Evolutionary conservation across 768 basidiomycete species (phyloP).

Genomic region (Naganishia kalamii): DNA sequence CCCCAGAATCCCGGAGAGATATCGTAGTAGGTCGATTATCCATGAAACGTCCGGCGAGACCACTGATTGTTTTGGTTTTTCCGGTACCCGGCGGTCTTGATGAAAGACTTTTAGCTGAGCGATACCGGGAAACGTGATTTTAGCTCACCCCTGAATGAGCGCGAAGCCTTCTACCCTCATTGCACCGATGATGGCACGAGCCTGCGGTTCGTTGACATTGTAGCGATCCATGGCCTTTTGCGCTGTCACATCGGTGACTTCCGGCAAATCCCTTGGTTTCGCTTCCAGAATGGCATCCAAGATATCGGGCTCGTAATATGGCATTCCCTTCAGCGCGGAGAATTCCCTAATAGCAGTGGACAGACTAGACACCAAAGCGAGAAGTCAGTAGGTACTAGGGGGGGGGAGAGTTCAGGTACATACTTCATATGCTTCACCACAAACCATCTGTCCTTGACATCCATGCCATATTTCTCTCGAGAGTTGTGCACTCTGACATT

Average conservation of each 20-base stretch:
- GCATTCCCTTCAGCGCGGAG: conserved; percentile 71
- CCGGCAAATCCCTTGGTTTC: conserved; percentile 51
- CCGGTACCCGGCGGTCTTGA: conserved; percentile 81
- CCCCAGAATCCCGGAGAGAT: conserved; percentile 50
- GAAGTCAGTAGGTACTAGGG: conserved; percentile 11
- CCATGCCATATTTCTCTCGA: conserved; percentile 53
- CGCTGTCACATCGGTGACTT: conserved; percentile 55
- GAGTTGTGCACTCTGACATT: conserved; percentile 52
- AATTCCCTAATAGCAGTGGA: conserved; percentile 83
- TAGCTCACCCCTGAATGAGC: conserved; percentile 69
- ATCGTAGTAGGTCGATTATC: conserved; percentile 55
- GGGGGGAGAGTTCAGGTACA: conserved; percentile 30
- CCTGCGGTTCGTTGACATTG: conserved; percentile 87
- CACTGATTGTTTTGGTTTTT: conserved; percentile 96
- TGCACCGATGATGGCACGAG: conserved; percentile 73
- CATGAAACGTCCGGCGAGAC: conserved; percentile 77
- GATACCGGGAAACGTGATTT: conserved; percentile 49
- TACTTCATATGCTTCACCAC: conserved; percentile 74
- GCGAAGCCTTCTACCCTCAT: conserved; percentile 69
- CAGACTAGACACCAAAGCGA: conserved; percentile 30
- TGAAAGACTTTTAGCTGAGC: background rate
- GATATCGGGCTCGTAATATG: conserved; percentile 63
- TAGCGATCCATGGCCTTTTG: conserved; percentile 62
- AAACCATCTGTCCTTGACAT: conserved; percentile 63
- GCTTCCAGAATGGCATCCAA: conserved; percentile 66